These are phyloP conservation scores for Macadamia integrifolia DNA, from an alignment of 164 flowering plant genomes.

Conservation along the genomic window DNA sequence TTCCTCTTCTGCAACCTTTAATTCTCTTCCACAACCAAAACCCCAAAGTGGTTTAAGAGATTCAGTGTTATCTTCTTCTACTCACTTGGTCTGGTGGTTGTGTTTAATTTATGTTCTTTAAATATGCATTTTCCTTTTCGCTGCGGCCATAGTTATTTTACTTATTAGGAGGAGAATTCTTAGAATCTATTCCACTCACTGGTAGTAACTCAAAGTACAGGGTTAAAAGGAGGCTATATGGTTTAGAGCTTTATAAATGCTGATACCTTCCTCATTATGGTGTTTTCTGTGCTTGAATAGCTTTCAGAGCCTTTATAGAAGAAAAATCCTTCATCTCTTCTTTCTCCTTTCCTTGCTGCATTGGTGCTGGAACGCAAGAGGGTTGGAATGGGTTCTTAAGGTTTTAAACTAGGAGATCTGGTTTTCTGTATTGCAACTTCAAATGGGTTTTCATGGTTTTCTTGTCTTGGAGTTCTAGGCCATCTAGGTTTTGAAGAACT, in stretches of 20 bases:
- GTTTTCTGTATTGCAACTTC: slow-evolving; percentile 6
- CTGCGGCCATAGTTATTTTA: background rate
- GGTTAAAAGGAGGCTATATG: slow-evolving; percentile 27
- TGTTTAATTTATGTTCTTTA: background rate
- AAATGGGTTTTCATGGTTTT: slow-evolving; percentile 23
- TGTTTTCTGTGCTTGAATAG: slow-evolving; percentile 26
- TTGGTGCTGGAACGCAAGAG: slow-evolving; percentile 19
- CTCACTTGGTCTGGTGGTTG: background rate
- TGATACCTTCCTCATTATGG: slow-evolving; percentile 52
- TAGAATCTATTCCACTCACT: slow-evolving; percentile 6
- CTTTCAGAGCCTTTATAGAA: slow-evolving; percentile 11
- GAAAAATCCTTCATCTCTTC: slow-evolving; percentile 3
- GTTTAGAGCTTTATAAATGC: slow-evolving; percentile 40
- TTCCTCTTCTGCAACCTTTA: background rate
- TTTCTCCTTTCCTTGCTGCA: slow-evolving; percentile 20
- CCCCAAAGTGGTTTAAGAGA: slow-evolving; percentile 1
- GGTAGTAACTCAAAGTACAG: slow-evolving; percentile 10
- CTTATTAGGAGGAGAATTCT: slow-evolving; percentile 5
- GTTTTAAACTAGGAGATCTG: slow-evolving; percentile 14
- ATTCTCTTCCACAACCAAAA: slow-evolving; percentile 3
- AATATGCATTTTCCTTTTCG: background rate
- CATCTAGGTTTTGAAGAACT: slow-evolving; percentile 24
- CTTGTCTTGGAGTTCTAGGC: slow-evolving; percentile 17
- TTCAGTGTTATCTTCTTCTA: background rate
- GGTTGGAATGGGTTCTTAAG: slow-evolving; percentile 12